Evolutionary conservation across 345 rosid species (phyloP).

Genomic region (Euphorbia lathyris): DNA sequence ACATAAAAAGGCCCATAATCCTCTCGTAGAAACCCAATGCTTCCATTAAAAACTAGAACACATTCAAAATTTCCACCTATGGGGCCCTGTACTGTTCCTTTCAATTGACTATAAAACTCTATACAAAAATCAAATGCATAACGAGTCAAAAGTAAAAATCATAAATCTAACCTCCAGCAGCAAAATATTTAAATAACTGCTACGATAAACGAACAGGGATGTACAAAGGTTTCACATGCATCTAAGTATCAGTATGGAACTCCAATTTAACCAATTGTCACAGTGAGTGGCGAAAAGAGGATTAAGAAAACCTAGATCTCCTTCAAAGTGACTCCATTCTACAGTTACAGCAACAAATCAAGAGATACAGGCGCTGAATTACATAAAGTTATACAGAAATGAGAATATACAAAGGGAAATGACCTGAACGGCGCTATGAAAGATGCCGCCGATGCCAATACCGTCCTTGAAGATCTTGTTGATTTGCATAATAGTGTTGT

Average conservation of each 20-base stretch:
- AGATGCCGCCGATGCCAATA: slow-evolving; percentile 94
- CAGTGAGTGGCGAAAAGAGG: background rate
- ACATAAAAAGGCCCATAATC: background rate
- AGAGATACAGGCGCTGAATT: too few relatives aligned
- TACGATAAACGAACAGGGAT: background rate
- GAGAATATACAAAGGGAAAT: slow-evolving; percentile 6
- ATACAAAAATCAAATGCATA: background rate
- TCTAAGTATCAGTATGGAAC: background rate
- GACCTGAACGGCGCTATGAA: slow-evolving; percentile 98
- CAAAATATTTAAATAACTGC: background rate
- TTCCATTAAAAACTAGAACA: background rate
- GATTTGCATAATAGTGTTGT: slow-evolving; percentile 84
- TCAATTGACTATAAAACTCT: background rate
- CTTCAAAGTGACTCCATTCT: background rate
- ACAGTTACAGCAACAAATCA: background rate
- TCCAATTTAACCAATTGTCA: background rate
- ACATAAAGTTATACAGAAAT: background rate
- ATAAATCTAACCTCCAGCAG: background rate
- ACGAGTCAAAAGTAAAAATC: background rate
- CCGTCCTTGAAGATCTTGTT: slow-evolving; percentile 93
- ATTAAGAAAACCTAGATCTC: slow-evolving; percentile 27
- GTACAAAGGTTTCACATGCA: background rate
- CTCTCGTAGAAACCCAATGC: background rate
- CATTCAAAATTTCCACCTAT: background rate
- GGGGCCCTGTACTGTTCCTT: background rate